A percentile compares a stretch with the other conserved stretches of the same genome.
Conservation (phyloP, 441 rosid genomes). For the Aquilaria agallochum region DNA sequence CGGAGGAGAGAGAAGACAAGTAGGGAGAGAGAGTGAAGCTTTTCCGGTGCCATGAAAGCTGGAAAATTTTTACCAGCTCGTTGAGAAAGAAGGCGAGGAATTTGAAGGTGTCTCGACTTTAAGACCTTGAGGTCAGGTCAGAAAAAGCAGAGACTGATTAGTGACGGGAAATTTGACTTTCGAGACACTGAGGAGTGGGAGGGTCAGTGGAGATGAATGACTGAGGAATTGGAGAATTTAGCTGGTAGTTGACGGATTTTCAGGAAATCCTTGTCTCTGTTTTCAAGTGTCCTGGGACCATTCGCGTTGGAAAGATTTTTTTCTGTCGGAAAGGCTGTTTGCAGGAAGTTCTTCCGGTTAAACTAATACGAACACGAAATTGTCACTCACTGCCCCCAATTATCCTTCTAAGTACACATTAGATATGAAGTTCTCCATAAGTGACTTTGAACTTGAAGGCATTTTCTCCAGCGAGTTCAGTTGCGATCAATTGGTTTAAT, state of each 20-base stretch:
- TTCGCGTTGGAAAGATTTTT: background rate
- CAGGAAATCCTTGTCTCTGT: background rate
- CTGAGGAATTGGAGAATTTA: background rate
- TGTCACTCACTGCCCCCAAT: background rate
- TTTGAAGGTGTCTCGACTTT: background rate
- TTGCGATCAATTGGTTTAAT: no score
- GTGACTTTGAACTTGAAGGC: no score
- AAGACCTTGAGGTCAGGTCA: no score
- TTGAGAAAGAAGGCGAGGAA: background rate
- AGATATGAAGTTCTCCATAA: background rate
- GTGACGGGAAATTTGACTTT: background rate
- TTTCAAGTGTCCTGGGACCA: background rate
- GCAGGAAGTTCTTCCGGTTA: no score
- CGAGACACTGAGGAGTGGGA: background rate
- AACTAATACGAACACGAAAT: no score
- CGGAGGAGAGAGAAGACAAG: slow-evolving; percentile 18
- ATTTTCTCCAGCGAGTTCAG: no score
- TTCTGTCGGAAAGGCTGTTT: background rate
- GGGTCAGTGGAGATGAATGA: background rate
- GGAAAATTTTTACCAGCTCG: background rate
- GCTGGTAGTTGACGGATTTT: slow-evolving; percentile 4
- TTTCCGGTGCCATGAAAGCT: slow-evolving; percentile 29
- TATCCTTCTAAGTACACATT: background rate
- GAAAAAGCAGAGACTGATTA: background rate
- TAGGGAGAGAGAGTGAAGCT: slow-evolving; percentile 25